These are phyloP conservation scores for Alternaria hordeiaustralica DNA, from an alignment of 2,329 filamentous ascomycete genomes.

Conservation along the genomic window DNA sequence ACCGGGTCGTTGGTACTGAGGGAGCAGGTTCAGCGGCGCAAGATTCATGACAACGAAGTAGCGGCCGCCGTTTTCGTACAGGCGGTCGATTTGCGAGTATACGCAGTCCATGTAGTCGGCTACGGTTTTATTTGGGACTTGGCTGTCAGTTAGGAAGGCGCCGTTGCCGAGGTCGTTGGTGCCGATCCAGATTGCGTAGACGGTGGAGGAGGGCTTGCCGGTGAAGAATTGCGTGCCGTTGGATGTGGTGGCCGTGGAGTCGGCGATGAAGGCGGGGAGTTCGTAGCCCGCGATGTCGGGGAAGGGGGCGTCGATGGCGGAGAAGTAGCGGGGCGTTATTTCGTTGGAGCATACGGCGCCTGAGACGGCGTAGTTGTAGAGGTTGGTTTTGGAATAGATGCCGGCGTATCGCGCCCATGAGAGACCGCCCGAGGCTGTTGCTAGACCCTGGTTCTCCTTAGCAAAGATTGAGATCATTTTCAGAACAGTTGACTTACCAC, in stretches of 20 bases:
- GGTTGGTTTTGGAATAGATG: slow-evolving; percentile 61
- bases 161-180: slow-evolving; percentile 76
- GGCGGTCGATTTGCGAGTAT: slow-evolving; percentile 65
- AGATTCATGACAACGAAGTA: slow-evolving; percentile 76
- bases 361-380: slow-evolving; percentile 73
- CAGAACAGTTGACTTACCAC: slow-evolving; percentile 42
- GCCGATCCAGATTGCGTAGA: slow-evolving; percentile 81
- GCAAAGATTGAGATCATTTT: background rate
- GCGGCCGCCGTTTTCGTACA: slow-evolving; percentile 71
- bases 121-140: slow-evolving; percentile 65
- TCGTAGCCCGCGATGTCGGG: slow-evolving; percentile 61
- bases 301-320: slow-evolving; percentile 61
- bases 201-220: slow-evolving; percentile 63
- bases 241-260: slow-evolving; percentile 42
- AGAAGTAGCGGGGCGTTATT: slow-evolving; percentile 64
- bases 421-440: slow-evolving; percentile 69
- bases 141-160: slow-evolving; percentile 70
- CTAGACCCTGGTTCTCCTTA: slow-evolving; percentile 47
- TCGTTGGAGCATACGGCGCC: slow-evolving; percentile 77
- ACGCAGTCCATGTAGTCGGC: slow-evolving; percentile 72
- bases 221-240: slow-evolving; percentile 53
- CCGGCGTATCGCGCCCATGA: slow-evolving; percentile 73
- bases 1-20: slow-evolving; percentile 66
- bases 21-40: slow-evolving; percentile 70
- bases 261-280: slow-evolving; percentile 56